Evolutionary conservation across 257 asterid genomes (phyloP).

Genomic region (Anisodus acutangulus): DNA sequence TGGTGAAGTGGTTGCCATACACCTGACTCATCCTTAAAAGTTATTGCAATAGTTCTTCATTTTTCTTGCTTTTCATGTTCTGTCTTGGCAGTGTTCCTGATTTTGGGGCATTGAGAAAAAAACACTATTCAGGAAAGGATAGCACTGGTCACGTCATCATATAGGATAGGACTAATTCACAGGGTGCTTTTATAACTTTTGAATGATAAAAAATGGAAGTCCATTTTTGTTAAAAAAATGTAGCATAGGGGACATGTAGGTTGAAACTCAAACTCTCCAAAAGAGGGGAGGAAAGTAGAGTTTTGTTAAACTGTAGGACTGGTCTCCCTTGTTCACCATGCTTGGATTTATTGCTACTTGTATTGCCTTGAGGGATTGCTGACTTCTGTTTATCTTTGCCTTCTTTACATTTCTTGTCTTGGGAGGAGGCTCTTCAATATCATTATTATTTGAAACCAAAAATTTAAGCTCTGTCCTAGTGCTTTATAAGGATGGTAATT

Average conservation of each 20-base stretch:
- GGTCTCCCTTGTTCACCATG: not conserved
- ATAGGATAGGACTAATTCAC: not conserved
- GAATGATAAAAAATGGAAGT: not conserved
- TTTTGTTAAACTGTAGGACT: constrained; percentile 1
- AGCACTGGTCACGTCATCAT: not conserved
- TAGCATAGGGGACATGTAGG: not conserved
- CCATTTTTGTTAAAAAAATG: too few species aligned
- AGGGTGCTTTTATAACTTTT: not conserved
- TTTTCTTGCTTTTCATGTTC: constrained; percentile 25
- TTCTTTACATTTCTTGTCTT: constrained; percentile 25
- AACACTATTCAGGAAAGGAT: constrained; percentile 12
- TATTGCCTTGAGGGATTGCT: not conserved
- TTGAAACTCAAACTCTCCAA: constrained; percentile 12
- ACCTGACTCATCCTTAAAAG: not conserved
- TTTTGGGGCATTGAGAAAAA: constrained; percentile 5
- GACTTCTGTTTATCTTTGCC: constrained; percentile 17
- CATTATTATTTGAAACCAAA: not conserved
- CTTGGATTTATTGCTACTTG: constrained; percentile 15
- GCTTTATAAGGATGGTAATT: constrained; percentile 23
- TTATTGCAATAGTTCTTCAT: constrained; percentile 15
- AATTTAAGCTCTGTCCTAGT: not conserved
- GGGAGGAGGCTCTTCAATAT: not conserved
- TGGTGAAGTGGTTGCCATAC: not conserved
- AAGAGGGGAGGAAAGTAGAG: not conserved
- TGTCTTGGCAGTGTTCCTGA: not conserved